Conservation (phyloP, 2,329 filamentous ascomycete species). For the Eurotiales sp. region DNA sequence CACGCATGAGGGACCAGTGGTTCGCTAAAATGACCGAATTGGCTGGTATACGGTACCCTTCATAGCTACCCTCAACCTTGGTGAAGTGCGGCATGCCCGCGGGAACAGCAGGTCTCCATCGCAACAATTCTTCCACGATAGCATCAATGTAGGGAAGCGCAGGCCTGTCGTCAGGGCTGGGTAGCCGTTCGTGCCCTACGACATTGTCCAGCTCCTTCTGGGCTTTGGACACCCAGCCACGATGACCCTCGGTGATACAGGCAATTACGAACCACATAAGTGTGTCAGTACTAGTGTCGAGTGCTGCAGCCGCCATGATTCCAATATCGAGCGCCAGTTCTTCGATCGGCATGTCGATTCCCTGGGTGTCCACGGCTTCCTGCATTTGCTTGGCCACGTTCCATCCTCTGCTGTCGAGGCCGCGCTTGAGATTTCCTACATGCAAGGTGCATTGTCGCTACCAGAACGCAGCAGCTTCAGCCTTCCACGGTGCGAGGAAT, state of each 20-base stretch:
- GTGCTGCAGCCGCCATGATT: constrained; percentile 47
- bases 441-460: constrained; percentile 19
- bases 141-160: constrained; percentile 29
- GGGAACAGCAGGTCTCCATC: constrained; percentile 38
- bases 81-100: constrained; percentile 45
- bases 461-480: constrained; percentile 15
- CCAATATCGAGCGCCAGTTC: constrained; percentile 46
- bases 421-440: constrained; percentile 15
- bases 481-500: constrained; percentile 45
- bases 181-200: constrained; percentile 24
- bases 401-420: neutral
- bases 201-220: constrained; percentile 27
- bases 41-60: constrained; percentile 46
- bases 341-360: constrained; percentile 39
- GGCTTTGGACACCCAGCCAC: constrained; percentile 14
- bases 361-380: constrained; percentile 27
- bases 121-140: constrained; percentile 28
- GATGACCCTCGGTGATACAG: constrained; percentile 14
- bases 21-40: constrained; percentile 45
- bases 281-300: constrained; percentile 38
- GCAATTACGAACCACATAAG: constrained; percentile 17
- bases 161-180: constrained; percentile 25
- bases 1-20: constrained; percentile 42
- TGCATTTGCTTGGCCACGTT: constrained; percentile 9
- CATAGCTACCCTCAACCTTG: constrained; percentile 45